These are phyloP conservation scores for Phytophthora sp. DNA, from an alignment of 352 stramenopile species.

Conservation along the genomic window DNA sequence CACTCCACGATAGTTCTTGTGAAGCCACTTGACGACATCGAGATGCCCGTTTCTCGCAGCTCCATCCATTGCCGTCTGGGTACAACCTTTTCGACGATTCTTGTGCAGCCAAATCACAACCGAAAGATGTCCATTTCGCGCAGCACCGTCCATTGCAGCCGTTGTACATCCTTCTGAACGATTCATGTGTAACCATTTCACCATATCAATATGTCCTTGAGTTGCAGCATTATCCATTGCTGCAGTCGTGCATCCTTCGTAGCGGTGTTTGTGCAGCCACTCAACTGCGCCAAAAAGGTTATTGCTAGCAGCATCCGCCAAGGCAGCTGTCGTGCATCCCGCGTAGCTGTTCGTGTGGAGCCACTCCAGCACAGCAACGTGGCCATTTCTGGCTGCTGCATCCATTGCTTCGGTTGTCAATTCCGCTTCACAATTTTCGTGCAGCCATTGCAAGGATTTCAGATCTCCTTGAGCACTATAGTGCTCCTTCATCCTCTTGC, in stretches of 20 bases:
- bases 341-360: not conserved
- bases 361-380: not conserved
- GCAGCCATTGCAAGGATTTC: not conserved
- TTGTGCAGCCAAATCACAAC: conserved; percentile 11
- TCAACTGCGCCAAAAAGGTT: not conserved
- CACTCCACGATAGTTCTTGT: not conserved
- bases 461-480: not conserved
- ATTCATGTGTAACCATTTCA: conserved; percentile 13
- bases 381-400: not conserved
- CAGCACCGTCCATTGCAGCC: conserved; percentile 7
- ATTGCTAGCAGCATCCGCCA: not conserved
- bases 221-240: conserved; percentile 18
- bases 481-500: not conserved
- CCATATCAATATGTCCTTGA: not conserved
- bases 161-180: conserved; percentile 8
- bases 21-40: conserved; percentile 12
- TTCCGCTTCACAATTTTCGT: conserved; percentile 1
- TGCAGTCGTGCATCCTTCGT: conserved; percentile 4
- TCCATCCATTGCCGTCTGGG: conserved; percentile 7
- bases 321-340: not conserved
- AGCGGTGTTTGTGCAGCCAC: conserved; percentile 7
- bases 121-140: not conserved
- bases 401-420: conserved; percentile 3
- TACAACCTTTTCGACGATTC: conserved; percentile 19
- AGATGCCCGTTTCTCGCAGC: not conserved